A percentile compares a stretch with the other conserved stretches of the same genome.
Conservation (phyloP, 768 basidiomycete genomes). For the Galerina sulciceps region DNA sequence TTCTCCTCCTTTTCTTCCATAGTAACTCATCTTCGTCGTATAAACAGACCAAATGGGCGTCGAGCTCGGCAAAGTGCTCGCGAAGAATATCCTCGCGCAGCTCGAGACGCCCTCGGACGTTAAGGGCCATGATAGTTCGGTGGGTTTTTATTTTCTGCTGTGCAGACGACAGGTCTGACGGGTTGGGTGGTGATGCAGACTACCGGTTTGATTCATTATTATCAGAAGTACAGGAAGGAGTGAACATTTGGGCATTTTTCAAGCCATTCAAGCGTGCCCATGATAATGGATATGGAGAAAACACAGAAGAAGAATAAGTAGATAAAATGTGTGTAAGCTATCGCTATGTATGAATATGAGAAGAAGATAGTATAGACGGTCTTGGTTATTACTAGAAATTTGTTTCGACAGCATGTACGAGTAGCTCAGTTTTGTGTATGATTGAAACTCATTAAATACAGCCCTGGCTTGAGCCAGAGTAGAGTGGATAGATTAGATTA, state of each 20-base stretch:
- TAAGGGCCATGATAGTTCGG: constrained; percentile 87
- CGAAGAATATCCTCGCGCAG: constrained; percentile 93
- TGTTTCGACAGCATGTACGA: no score
- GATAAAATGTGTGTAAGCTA: no score
- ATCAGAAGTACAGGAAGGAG: constrained; percentile 87
- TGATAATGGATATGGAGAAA: no score
- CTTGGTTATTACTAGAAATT: no score
- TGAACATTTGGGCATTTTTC: constrained; percentile 25
- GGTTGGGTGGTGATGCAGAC: constrained; percentile 55
- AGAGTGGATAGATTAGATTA: no score
- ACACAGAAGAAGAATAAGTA: no score
- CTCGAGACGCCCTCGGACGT: constrained; percentile 63
- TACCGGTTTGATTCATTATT: constrained; percentile 95
- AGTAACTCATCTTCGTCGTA: neutral
- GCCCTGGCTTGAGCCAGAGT: no score
- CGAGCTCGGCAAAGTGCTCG: constrained; percentile 96
- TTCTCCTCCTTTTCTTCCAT: neutral
- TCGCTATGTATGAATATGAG: no score
- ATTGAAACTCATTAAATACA: no score
- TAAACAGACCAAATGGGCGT: constrained; percentile 96
- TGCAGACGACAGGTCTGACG: constrained; percentile 30
- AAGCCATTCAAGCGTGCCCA: no score
- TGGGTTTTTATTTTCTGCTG: constrained; percentile 29
- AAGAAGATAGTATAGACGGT: no score
- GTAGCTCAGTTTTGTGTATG: no score